A percentile compares a stretch with the other conserved stretches of the same genome.
phyloP scores from a whole-genome alignment of 1,139 yeast genomes.

The Hansenula lynferdii region DNA sequence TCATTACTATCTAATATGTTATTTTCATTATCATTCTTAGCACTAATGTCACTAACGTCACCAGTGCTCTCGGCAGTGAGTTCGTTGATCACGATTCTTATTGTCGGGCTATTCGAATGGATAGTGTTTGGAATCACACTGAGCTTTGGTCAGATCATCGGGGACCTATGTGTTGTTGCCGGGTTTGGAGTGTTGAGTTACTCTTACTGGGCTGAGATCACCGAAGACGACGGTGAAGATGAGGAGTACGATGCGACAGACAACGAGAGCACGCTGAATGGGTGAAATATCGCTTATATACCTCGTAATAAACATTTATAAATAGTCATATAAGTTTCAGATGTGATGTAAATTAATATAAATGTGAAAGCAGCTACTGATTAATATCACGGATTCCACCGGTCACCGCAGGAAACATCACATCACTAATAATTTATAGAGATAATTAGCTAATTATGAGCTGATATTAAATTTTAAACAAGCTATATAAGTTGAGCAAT shows the following conservation, averaged over 20 bases:
- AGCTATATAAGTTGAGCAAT: no score
- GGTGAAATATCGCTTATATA: no score
- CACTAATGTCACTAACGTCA: slow-evolving; percentile 78
- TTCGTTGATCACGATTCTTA: slow-evolving; percentile 68
- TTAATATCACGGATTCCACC: no score
- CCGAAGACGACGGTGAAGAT: slow-evolving; percentile 58
- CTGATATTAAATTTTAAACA: no score
- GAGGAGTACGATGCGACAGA: slow-evolving; percentile 21
- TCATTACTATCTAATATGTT: slow-evolving; percentile 58
- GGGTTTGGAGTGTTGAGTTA: slow-evolving; percentile 69
- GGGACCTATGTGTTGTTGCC: slow-evolving; percentile 52
- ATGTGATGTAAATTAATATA: no score
- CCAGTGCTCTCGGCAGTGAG: slow-evolving; percentile 86
- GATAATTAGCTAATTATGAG: no score
- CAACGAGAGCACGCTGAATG: slow-evolving; percentile 7
- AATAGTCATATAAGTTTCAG: no score
- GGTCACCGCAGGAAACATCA: no score
- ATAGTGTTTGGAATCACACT: slow-evolving; percentile 54
- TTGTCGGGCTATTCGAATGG: slow-evolving; percentile 82
- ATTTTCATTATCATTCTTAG: slow-evolving; percentile 69
- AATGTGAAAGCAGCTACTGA: no score
- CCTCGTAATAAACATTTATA: no score
- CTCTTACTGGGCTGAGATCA: slow-evolving; percentile 72
- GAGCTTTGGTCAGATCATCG: slow-evolving; percentile 44
- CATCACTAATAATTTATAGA: no score